Percentiles rank a stretch among this genome's conserved stretches.
Conservation (phyloP, 2,329 filamentous ascomycete genomes). For the Curvularia spicifera region DNA sequence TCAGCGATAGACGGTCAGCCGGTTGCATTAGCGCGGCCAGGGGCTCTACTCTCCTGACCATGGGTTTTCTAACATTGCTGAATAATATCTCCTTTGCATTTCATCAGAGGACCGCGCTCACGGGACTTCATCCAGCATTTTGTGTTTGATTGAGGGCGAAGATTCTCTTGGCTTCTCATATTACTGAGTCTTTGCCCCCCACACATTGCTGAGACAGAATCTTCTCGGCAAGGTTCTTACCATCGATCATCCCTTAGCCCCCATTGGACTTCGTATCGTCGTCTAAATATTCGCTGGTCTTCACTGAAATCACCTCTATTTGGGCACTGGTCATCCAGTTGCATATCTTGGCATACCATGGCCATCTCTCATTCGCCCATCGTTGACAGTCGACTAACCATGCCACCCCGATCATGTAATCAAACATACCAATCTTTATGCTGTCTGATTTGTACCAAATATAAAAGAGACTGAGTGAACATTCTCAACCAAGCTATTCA, state of each 20-base stretch:
- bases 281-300: not conserved
- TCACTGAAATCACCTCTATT: not conserved
- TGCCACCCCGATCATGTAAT: no score
- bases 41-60: not conserved
- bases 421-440: not conserved
- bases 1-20: not conserved
- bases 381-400: not conserved
- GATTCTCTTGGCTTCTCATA: not conserved
- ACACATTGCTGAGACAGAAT: not conserved
- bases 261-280: not conserved
- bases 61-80: not conserved
- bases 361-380: not conserved
- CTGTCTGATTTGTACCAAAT: not conserved
- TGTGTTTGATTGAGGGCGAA: not conserved
- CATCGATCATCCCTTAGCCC: not conserved
- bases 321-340: not conserved
- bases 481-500: not conserved
- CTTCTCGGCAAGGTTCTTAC: not conserved
- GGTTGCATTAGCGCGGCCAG: slow-evolving; percentile 1
- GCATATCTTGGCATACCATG: not conserved
- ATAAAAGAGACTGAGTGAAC: not conserved
- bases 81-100: not conserved
- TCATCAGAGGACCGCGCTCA: not conserved
- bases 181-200: not conserved
- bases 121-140: not conserved